phyloP scores from a whole-genome alignment of 164 flowering plant genomes.

The Amborella trichopoda region DNA sequence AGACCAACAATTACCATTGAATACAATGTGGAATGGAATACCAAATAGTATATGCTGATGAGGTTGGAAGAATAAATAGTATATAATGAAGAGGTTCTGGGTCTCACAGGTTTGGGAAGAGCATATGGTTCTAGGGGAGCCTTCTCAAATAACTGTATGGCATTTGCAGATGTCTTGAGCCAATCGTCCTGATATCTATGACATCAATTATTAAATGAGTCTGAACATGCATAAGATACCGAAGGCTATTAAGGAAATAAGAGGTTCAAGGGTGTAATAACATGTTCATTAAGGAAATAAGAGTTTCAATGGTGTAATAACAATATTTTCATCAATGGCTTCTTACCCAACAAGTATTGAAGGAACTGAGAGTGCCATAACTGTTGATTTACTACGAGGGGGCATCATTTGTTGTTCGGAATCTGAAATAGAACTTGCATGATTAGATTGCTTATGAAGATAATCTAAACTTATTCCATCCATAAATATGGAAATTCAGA shows the following conservation, averaged over 20 bases:
- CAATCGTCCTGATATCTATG: slow-evolving; percentile 99
- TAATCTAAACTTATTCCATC: no score
- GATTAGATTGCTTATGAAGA: slow-evolving; percentile 48
- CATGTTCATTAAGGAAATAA: no score
- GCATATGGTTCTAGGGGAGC: slow-evolving; percentile 99
- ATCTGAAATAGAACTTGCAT: slow-evolving; percentile 42
- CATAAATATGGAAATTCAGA: no score
- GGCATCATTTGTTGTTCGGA: slow-evolving; percentile 41
- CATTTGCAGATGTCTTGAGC: slow-evolving; percentile 83
- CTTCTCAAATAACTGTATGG: slow-evolving; percentile 89
- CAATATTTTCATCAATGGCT: not conserved
- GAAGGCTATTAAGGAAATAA: no score
- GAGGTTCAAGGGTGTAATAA: no score
- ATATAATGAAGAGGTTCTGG: no score
- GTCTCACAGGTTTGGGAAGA: slow-evolving; percentile 67
- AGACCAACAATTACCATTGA: no score
- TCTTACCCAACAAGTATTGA: slow-evolving; percentile 95
- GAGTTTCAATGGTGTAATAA: no score
- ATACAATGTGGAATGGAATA: no score
- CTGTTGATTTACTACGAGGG: slow-evolving; percentile 48
- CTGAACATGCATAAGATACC: no score
- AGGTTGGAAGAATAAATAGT: no score
- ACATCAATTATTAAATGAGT: slow-evolving; percentile 7
- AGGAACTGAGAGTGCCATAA: slow-evolving; percentile 69
- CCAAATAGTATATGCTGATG: no score